Conservation (phyloP, 805 yeast species). For the Starmerella kuoi region DNA sequence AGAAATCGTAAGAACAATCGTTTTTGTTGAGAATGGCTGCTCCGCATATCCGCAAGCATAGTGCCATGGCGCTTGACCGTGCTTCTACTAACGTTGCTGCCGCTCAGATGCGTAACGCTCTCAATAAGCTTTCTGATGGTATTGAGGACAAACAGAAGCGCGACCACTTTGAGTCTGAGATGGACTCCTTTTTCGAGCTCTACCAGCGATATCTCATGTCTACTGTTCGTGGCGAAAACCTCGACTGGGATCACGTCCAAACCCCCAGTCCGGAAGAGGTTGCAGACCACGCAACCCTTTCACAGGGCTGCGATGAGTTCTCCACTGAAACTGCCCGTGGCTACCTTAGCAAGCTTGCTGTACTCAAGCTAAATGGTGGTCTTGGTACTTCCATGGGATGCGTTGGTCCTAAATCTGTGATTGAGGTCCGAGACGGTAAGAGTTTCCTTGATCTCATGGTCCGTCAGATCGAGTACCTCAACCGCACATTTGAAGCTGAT, state of each 20-base stretch:
- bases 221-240: constrained; percentile 69
- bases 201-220: constrained; percentile 86
- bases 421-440: constrained; percentile 97
- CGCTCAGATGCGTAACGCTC: constrained; percentile 92
- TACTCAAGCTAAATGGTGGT: constrained; percentile 93
- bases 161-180: constrained; percentile 65
- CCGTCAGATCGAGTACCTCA: constrained; percentile 91
- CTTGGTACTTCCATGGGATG: constrained; percentile 99
- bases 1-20: too few species aligned
- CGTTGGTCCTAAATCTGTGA: constrained; percentile 96
- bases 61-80: constrained; percentile 64
- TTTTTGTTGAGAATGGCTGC: constrained; percentile 6
- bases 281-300: constrained; percentile 55
- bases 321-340: constrained; percentile 26
- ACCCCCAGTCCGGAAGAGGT: constrained; percentile 87
- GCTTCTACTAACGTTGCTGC: constrained; percentile 93
- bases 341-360: constrained; percentile 75
- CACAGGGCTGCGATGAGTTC: constrained; percentile 27
- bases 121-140: constrained; percentile 81
- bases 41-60: constrained; percentile 19
- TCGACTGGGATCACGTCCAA: constrained; percentile 92
- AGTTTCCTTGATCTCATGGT: constrained; percentile 90
- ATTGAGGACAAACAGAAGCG: constrained; percentile 37
- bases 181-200: constrained; percentile 88
- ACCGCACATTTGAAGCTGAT: constrained; percentile 78